Percentiles rank a stretch among this genome's conserved stretches.
phyloP scores from a whole-genome alignment of 2,329 filamentous ascomycete species.

The Cercospora brassicicola region DNA sequence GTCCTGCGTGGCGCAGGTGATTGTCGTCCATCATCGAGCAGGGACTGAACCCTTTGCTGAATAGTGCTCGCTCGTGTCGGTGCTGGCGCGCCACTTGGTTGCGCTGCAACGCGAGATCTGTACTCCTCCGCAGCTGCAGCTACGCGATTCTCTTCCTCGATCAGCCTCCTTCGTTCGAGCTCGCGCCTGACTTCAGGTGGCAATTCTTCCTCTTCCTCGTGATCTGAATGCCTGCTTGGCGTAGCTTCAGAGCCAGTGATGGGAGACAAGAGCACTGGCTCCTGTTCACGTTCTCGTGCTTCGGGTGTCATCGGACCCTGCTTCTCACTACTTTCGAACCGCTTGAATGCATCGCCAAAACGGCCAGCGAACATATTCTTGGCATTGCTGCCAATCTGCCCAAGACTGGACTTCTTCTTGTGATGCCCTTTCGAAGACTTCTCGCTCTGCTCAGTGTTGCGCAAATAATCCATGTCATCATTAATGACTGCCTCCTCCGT shows the following conservation, averaged over 20 bases:
- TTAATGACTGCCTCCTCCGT: conserved; percentile 64
- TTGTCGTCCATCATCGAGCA: conserved; percentile 72
- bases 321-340: conserved; percentile 64
- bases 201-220: conserved; percentile 69
- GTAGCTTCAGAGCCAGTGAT: conserved; percentile 76
- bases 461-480: conserved; percentile 80
- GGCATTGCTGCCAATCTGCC: conserved; percentile 57
- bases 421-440: conserved; percentile 40
- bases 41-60: conserved; percentile 82
- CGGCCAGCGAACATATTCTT: conserved; percentile 83
- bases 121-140: conserved; percentile 88
- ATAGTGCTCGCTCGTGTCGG: conserved; percentile 75
- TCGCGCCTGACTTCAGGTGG: conserved; percentile 88
- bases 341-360: conserved; percentile 91
- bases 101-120: conserved; percentile 68
- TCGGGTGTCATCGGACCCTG: conserved; percentile 26
- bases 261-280: conserved; percentile 57
- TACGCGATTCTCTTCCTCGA: conserved; percentile 86
- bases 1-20: conserved; percentile 62
- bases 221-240: conserved; percentile 55
- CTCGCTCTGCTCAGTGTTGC: conserved; percentile 68
- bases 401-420: conserved; percentile 71
- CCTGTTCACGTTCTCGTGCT: conserved; percentile 24
- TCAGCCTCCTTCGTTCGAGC: conserved; percentile 75
- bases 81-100: conserved; percentile 54